phyloP scores from a whole-genome alignment of 805 yeast species.

The Jamesozyma piceae region DNA sequence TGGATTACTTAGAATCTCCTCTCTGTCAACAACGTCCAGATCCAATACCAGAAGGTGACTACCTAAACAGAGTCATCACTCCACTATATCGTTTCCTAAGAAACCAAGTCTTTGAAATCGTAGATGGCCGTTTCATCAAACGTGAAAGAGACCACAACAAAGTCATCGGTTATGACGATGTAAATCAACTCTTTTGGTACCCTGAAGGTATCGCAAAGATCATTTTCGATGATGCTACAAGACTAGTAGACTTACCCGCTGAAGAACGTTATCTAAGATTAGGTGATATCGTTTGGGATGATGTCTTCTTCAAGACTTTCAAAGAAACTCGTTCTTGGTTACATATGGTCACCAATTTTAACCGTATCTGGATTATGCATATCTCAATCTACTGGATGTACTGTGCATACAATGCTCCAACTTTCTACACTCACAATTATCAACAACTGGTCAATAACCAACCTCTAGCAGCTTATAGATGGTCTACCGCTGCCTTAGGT shows the following conservation, averaged over 20 bases:
- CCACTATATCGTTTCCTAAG: slow-evolving; percentile 77
- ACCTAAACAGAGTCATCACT: slow-evolving; percentile 81
- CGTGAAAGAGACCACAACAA: slow-evolving; percentile 79
- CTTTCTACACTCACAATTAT: slow-evolving; percentile 80
- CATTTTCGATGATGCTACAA: slow-evolving; percentile 68
- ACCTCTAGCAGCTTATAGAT: slow-evolving; percentile 82
- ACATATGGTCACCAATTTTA: slow-evolving; percentile 88
- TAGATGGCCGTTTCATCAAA: slow-evolving; percentile 72
- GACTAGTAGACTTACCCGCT: slow-evolving; percentile 80
- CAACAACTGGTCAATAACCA: slow-evolving; percentile 72
- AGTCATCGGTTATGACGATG: slow-evolving; percentile 91
- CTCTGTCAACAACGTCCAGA: slow-evolving; percentile 81
- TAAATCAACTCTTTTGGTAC: slow-evolving; percentile 97
- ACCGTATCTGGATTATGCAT: slow-evolving; percentile 97
- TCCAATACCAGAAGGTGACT: slow-evolving; percentile 82
- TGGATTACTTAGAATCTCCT: slow-evolving; percentile 80
- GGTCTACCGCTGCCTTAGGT: slow-evolving; percentile 90
- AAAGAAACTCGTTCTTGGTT: slow-evolving; percentile 96
- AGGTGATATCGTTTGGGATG: slow-evolving; percentile 87
- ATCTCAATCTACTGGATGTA: slow-evolving; percentile 89
- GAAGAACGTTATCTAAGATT: slow-evolving; percentile 82
- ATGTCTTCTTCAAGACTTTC: slow-evolving; percentile 91
- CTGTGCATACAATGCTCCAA: slow-evolving; percentile 84
- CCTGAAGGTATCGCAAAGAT: slow-evolving; percentile 97
- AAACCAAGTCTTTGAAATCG: slow-evolving; percentile 72